Base-by-base conservation (phyloP, 768 basidiomycete genomes). In the Amanita rubescens region DNA sequence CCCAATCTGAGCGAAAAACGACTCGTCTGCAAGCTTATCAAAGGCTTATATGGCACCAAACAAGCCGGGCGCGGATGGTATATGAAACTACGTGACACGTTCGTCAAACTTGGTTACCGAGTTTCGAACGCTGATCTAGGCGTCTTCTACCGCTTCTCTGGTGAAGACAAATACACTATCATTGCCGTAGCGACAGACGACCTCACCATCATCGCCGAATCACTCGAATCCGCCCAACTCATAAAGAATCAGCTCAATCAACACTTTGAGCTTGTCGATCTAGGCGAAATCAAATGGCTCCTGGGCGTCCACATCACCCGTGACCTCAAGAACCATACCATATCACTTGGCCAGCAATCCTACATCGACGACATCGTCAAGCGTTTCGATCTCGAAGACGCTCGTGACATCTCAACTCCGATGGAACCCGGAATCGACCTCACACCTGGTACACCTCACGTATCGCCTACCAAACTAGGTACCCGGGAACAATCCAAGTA, bases 291-390 rank as follows among this genome's bases (percentile, higher is more conserved):
- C 19, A 55, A 56, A 42, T 63, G 60, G 59, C 35, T 67, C 2
- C 56, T 65, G 5, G 59, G 61, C 12, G 59, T 66, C 32, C 38
- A 60, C 45, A 50, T 66, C 33, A 55, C 24, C 20, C 39, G 57
- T 9, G 49, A 60, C 25, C 42, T 58, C 22, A 56, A 38, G 3
- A 38, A 38, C 3, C 39, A 57, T 0, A 69, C 62, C 15, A 57
- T 73, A 15, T 37, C 56, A 8, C 55, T 71, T 7, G 65, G 58
- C 19, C 72, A 75, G 48, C 45, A 49, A 15, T 33, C 55, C 22
- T 71, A 68, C 54, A 65, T 72, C 55, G 62, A 69, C 34, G 58
- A 67, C 2, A 63, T 73, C 14, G n/a, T 70, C 14, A 22, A 51
- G 24, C 54, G 65, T 9, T 68, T 64, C 55, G 52, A 62, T 43